Conservation (phyloP, 2,329 filamentous ascomycete species). For the Penicillium vulpinum region DNA sequence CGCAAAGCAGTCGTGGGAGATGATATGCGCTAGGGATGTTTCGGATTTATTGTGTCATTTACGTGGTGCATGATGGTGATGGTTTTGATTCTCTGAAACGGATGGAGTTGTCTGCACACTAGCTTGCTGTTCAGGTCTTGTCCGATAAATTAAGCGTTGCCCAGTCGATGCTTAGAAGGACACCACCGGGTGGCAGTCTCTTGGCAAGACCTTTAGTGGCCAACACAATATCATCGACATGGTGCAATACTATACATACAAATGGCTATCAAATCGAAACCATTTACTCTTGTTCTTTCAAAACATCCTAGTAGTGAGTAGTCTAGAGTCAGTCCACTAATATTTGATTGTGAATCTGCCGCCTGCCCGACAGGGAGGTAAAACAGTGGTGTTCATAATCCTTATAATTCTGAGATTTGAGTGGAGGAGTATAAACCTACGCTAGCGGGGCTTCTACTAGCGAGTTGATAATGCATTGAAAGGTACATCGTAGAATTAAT, state of each 20-base stretch:
- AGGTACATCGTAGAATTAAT: too few relatives aligned
- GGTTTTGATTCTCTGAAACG: background rate
- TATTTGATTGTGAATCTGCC: too few relatives aligned
- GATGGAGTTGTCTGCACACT: background rate
- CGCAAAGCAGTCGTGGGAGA: background rate
- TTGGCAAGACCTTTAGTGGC: conserved; percentile 1
- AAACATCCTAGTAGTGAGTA: too few relatives aligned
- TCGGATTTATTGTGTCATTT: background rate
- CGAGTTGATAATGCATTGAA: too few relatives aligned
- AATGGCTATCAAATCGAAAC: background rate
- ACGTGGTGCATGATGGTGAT: background rate
- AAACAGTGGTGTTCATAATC: too few relatives aligned
- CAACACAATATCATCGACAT: background rate
- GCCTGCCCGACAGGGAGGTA: too few relatives aligned
- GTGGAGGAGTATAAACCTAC: too few relatives aligned
- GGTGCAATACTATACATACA: conserved; percentile 4
- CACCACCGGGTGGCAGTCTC: background rate
- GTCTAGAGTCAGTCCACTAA: too few relatives aligned
- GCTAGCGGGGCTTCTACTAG: too few relatives aligned
- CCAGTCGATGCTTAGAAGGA: background rate
- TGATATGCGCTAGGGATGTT: conserved; percentile 2
- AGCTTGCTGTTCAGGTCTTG: background rate
- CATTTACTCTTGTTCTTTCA: too few relatives aligned
- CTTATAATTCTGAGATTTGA: too few relatives aligned
- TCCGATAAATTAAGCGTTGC: background rate